Conservation (phyloP, 768 basidiomycete genomes). For the Glaciozyma martinii region DNA sequence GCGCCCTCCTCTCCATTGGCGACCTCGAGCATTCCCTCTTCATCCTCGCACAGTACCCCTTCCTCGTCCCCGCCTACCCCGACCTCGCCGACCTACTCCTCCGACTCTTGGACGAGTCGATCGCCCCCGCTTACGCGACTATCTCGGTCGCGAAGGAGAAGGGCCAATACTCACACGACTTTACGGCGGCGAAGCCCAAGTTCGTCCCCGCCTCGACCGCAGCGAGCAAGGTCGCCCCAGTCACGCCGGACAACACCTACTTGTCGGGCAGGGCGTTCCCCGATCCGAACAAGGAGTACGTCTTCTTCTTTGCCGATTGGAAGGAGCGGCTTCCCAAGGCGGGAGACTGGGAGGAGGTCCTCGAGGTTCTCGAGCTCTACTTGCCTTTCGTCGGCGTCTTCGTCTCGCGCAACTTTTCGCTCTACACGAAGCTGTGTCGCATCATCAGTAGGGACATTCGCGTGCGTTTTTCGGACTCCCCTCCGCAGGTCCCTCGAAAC, state of each 20-base stretch:
- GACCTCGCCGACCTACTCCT: slow-evolving; percentile 81
- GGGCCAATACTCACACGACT: slow-evolving; percentile 7
- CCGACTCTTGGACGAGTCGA: slow-evolving; percentile 59
- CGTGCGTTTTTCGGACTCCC: slow-evolving; percentile 2
- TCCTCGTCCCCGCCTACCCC: slow-evolving; percentile 69
- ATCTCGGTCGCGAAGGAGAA: slow-evolving; percentile 3
- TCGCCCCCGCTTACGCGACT: slow-evolving; percentile 55
- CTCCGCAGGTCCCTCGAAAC: not conserved
- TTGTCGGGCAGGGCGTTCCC: slow-evolving; percentile 13
- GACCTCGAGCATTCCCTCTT: slow-evolving; percentile 67
- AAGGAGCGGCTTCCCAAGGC: slow-evolving; percentile 18
- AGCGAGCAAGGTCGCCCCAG: slow-evolving; percentile 32
- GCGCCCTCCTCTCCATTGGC: slow-evolving; percentile 76
- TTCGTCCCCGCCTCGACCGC: slow-evolving; percentile 1
- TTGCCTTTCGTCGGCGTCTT: slow-evolving; percentile 12
- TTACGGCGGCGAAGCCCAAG: slow-evolving; percentile 9
- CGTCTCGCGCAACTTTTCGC: slow-evolving; percentile 11
- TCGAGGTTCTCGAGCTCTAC: slow-evolving; percentile 16
- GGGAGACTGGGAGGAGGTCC: slow-evolving; percentile 8
- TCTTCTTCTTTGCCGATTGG: slow-evolving; percentile 35
- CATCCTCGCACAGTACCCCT: slow-evolving; percentile 72
- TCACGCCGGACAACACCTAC: not conserved
- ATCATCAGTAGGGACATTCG: slow-evolving; percentile 5
- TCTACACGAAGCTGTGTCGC: slow-evolving; percentile 15
- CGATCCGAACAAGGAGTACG: slow-evolving; percentile 6